A percentile compares a stretch with the other conserved stretches of the same genome.
Conservation (phyloP, 768 basidiomycete genomes). For the Pisolithus microcarpus region DNA sequence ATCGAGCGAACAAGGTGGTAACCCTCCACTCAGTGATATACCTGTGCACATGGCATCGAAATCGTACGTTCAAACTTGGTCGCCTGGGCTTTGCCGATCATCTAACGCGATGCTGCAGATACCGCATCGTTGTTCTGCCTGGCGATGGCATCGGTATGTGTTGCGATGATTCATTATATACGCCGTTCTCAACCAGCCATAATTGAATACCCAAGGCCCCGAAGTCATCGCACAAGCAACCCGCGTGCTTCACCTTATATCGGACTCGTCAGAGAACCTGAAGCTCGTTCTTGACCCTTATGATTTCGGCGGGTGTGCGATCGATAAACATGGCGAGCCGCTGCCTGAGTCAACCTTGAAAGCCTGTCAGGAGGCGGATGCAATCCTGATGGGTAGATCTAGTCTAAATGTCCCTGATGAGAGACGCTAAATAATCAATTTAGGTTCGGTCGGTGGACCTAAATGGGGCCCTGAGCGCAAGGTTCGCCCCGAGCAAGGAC, state of each 20-base stretch:
- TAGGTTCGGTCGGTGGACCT: conserved; percentile 96
- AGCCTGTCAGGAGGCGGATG: conserved; percentile 90
- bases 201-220: conserved; percentile 50
- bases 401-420: background rate
- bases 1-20: background rate
- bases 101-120: conserved; percentile 38
- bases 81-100: conserved; percentile 6
- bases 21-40: background rate
- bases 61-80: conserved; percentile 31
- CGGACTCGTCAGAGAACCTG: conserved; percentile 52
- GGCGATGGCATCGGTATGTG: conserved; percentile 92
- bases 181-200: too few species aligned
- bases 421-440: conserved; percentile 3
- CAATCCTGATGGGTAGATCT: conserved; percentile 82
- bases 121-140: conserved; percentile 82
- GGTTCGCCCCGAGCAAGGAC: conserved; percentile 88
- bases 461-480: conserved; percentile 92
- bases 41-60: conserved; percentile 33
- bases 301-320: conserved; percentile 88
- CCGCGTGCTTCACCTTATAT: conserved; percentile 70
- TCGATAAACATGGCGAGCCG: conserved; percentile 81
- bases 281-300: conserved; percentile 69
- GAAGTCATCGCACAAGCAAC: conserved; percentile 85
- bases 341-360: conserved; percentile 78
- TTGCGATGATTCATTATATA: background rate